A percentile compares a stretch with the other conserved stretches of the same genome.
phyloP scores from a whole-genome alignment of 768 basidiomycete species.

The Termitomyces sp. region DNA sequence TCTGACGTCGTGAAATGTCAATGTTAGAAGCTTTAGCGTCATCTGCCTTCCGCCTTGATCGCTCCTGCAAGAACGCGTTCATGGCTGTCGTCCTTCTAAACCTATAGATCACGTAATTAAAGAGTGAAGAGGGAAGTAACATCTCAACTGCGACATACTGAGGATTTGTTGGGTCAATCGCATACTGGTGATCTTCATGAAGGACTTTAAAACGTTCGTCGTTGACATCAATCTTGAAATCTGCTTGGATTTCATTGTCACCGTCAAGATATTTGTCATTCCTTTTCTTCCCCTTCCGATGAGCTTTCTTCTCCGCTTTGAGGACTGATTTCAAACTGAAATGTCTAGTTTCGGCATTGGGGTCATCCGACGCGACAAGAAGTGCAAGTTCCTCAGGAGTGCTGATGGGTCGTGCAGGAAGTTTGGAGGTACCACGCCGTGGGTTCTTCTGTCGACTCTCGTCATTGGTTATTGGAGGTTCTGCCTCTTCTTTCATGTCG shows the following conservation, averaged over 20 bases:
- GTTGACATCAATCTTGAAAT: slow-evolving; percentile 78
- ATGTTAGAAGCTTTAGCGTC: slow-evolving; percentile 17
- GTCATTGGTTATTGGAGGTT: neutral
- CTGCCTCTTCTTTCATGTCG: slow-evolving; percentile 30
- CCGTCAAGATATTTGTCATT: slow-evolving; percentile 37
- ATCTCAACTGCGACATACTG: slow-evolving; percentile 53
- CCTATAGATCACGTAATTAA: slow-evolving; percentile 34
- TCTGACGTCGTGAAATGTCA: slow-evolving; percentile 6
- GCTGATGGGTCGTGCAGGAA: slow-evolving; percentile 31
- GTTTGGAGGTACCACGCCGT: slow-evolving; percentile 5
- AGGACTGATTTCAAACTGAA: slow-evolving; percentile 90
- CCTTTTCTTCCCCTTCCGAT: slow-evolving; percentile 38
- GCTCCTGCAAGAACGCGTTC: slow-evolving; percentile 79
- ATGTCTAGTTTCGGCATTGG: slow-evolving; percentile 59
- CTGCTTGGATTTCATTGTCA: slow-evolving; percentile 70
- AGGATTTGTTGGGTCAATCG: slow-evolving; percentile 95
- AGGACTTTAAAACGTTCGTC: slow-evolving; percentile 87
- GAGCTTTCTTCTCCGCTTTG: slow-evolving; percentile 73
- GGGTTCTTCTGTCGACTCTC: slow-evolving; percentile 13
- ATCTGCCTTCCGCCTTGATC: slow-evolving; percentile 59
- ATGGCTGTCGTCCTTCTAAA: slow-evolving; percentile 94
- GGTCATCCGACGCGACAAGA: slow-evolving; percentile 54
- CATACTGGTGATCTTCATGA: slow-evolving; percentile 88
- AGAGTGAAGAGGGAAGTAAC: neutral
- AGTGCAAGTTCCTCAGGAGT: slow-evolving; percentile 66